These are phyloP conservation scores for Neurospora intermedia DNA, from an alignment of 495 filamentous ascomycete genomes.

Conservation along the genomic window DNA sequence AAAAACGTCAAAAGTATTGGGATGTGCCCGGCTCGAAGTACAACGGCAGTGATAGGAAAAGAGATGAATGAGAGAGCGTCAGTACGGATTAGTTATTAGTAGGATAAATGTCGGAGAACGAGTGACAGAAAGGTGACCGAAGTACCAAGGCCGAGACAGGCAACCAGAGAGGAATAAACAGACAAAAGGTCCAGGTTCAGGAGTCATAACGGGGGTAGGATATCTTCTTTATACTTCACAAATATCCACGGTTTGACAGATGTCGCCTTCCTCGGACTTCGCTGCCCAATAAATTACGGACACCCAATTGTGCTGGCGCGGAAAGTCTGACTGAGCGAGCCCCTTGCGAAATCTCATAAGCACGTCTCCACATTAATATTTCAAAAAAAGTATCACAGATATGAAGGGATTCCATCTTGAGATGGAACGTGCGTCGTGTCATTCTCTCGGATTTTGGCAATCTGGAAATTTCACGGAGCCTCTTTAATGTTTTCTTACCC, in stretches of 20 bases:
- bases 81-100: not conserved
- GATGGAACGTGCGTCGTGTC: not conserved
- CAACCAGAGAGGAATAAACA: not conserved
- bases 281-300: not conserved
- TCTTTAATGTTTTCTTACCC: not conserved
- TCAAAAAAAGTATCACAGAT: not conserved
- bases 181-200: not conserved
- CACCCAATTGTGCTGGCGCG: not conserved
- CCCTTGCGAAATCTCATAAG: not conserved
- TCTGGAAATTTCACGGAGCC: not conserved
- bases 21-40: not conserved
- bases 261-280: not conserved
- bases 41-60: not conserved
- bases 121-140: not conserved
- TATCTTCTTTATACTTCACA: not conserved
- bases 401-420: not conserved
- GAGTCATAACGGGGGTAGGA: not conserved
- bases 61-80: not conserved
- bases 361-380: not conserved
- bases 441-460: not conserved
- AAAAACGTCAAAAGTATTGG: not conserved
- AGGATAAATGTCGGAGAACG: not conserved
- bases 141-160: not conserved
- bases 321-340: not conserved
- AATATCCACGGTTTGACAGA: not conserved